Evolutionary conservation across 2,329 filamentous ascomycete genomes (phyloP), one percentile per base, ranked within the genome.

Genomic region (Alternaria gansuensis): DNA sequence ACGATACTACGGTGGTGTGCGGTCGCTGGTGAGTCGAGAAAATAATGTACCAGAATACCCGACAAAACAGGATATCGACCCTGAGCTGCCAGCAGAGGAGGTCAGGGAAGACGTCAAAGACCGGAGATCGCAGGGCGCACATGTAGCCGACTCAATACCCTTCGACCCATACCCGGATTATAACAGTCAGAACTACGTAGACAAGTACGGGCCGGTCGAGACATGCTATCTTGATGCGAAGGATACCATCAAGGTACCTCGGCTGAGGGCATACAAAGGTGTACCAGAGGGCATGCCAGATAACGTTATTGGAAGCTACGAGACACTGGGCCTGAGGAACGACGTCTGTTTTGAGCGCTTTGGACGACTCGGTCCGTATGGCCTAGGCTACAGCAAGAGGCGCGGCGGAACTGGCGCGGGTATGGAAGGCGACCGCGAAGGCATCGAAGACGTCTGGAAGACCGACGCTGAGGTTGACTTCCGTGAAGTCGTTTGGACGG

Each of bases 341-440:
- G 90, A 96, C 70, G 86, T 97, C 45, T 99, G 95, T 79, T 97
- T 97, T 73, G 95, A 99, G 67, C 86, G 95, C 2, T 96, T 91
- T 74, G 94, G 94, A 3, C 86, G 93, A 63, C 86, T 95, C 29
- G 93, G 92, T 0, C 91, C 94, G 0, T 99, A 99, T 68, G 94
- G 94, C 0, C 87, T 92, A 61, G 94, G 94, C 8, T 98, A 98
- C 76, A 91, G 90, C 31, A 82, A 85, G 33, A 87, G 88, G 57
- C 87, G 85, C 64, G 94, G 94, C 11, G 94, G 94, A 2, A 87
- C 90, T 26, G 93, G 94, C 4, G 88, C 91, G n/a, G 93, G 92
- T 10, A 86, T 96, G 76, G 88, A 93, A 69, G 92, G 92, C 23
- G 91, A 97, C 63, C 87, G 84, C 49, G 90, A 95, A 65, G 93